Evolutionary conservation across 805 yeast species (phyloP), one percentile per base, ranked within the genome.

Genomic region (Gaillardinia entomophila): DNA sequence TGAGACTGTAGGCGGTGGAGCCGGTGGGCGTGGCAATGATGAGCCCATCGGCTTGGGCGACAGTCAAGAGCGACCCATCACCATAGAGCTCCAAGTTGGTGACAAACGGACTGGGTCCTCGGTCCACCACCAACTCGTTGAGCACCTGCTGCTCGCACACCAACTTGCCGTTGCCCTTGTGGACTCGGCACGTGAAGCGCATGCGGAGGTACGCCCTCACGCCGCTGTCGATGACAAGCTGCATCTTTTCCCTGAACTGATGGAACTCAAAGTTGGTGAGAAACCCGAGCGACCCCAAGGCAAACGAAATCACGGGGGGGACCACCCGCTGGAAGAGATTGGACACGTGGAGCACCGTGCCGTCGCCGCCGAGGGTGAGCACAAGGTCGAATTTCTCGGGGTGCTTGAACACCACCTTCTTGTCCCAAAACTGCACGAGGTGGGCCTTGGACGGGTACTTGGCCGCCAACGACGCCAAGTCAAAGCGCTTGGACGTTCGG

Each of bases 1-100:
- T 82, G 31, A 90, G 66, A 1, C 96, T 88, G 56, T 90, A 90
- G 0, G 97, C 97, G 0, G 97, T 90, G 2, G 96, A 87, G 0
- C 97, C 97, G 0, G 97, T 88, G 3, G 97, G 97, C 0, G 97
- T 88, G 1, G 96, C 94, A 22, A 89, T 71, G 35, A 90, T 89
- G 12, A 89, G 63, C 0, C 97, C 97, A 58, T 89, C 97, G 1
- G 96, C 96, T 55, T 87, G 96, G 1, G 94, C 92, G 16, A 85
- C 82, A 0, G 97, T 89, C 35, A 89, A 64, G 20, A 88, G 62
- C 8, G 85, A 77, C 16, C 83, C 87, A 55, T 90, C 92, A 3
- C 96, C 96, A 47, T 83, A 89, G 16, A 90, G 60, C 51, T 90
- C 97, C 36, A 90, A 68, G 74, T 82, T 83, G 0, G 96, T 83